Percentiles rank a stretch among this genome's conserved stretches.
Conservation (phyloP, 345 rosid genomes). For the Carallia pectinifolia region DNA sequence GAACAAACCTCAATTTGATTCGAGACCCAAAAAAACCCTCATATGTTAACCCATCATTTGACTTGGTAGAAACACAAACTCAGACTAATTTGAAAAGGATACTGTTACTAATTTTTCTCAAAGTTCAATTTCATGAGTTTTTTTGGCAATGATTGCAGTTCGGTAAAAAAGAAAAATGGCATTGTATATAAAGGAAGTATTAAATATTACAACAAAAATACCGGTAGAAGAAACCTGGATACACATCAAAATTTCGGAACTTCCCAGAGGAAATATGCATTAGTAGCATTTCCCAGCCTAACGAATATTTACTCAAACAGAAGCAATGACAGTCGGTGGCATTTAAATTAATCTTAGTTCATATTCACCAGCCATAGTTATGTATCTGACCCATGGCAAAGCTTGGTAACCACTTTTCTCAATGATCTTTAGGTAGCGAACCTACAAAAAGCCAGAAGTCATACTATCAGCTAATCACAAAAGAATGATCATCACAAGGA, state of each 20-base stretch:
- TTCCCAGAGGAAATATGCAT: background rate
- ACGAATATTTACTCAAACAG: background rate
- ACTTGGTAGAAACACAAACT: no score
- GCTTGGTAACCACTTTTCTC: constrained; percentile 98
- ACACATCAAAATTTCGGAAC: background rate
- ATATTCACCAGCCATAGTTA: constrained; percentile 98
- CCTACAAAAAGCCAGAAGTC: constrained; percentile 44
- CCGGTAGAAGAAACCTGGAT: no score
- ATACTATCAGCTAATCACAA: background rate
- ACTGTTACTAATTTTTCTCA: no score
- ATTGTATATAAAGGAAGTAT: no score
- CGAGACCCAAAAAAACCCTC: no score
- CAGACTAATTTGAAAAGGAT: no score
- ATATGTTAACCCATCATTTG: no score
- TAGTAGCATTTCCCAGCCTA: background rate
- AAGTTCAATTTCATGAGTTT: no score
- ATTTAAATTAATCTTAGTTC: constrained; percentile 73
- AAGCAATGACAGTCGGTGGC: background rate
- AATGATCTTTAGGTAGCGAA: constrained; percentile 91
- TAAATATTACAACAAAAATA: no score
- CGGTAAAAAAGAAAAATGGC: no score
- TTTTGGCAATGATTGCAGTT: no score
- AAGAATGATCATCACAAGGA: background rate
- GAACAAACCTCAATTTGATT: no score
- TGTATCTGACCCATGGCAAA: constrained; percentile 98